These are phyloP conservation scores for Dionaea muscipula DNA, from an alignment of 179 eudicot species.

Conservation along the genomic window DNA sequence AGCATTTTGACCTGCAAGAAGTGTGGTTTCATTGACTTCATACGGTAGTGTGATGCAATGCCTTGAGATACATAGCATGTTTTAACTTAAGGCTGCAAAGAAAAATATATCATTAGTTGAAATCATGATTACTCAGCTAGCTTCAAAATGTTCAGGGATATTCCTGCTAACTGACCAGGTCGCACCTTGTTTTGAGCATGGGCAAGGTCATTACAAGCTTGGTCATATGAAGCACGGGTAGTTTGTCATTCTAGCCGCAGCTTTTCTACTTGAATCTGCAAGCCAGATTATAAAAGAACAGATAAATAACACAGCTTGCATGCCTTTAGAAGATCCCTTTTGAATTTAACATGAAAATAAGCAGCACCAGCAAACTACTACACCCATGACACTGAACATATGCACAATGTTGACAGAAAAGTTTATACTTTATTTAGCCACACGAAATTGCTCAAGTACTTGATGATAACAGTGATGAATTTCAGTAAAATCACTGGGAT, in stretches of 20 bases:
- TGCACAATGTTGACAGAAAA: no score
- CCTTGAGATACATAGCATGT: no score
- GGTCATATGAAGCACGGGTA: conserved; percentile 47
- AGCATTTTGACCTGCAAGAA: conserved; percentile 15
- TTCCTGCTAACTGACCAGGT: not conserved
- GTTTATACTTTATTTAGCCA: no score
- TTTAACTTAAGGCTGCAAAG: no score
- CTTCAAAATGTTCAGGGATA: not conserved
- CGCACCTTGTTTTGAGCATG: conserved; percentile 54
- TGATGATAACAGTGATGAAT: no score
- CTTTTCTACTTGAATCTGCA: conserved; percentile 48
- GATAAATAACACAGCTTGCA: no score
- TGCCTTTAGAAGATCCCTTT: no score
- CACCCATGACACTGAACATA: no score
- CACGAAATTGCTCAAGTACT: no score
- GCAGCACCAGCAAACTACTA: not conserved
- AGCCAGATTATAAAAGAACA: conserved; percentile 16
- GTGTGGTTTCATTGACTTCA: not conserved
- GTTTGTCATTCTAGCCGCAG: conserved; percentile 43
- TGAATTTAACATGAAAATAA: not conserved
- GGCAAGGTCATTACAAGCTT: conserved; percentile 56
- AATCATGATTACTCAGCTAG: not conserved
- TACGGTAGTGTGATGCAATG: no score
- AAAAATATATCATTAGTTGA: not conserved
- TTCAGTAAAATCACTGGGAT: no score